A percentile compares a stretch with the other conserved stretches of the same genome.
These are phyloP conservation scores for Ophiocordyceps unilateralis DNA, from an alignment of 2,329 filamentous ascomycete species.

Conservation along the genomic window DNA sequence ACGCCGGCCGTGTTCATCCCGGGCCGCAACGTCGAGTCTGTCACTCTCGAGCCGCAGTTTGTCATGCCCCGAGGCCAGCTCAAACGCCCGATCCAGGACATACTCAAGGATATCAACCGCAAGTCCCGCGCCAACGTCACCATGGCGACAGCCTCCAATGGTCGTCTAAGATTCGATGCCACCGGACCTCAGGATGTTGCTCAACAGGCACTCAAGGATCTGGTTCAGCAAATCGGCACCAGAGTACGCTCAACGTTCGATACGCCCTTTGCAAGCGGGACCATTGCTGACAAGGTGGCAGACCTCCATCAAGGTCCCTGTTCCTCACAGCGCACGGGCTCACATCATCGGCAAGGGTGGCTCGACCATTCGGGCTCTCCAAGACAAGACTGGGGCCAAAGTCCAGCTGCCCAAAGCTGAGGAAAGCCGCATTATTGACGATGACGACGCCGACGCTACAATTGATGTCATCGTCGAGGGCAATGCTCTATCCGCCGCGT, in stretches of 20 bases:
- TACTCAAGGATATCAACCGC: conserved; percentile 82
- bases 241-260: conserved; percentile 38
- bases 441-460: conserved; percentile 62
- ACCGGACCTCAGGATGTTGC: conserved; percentile 71
- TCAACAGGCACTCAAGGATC: conserved; percentile 74
- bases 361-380: conserved; percentile 74
- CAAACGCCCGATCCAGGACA: conserved; percentile 70
- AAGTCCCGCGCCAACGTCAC: conserved; percentile 76
- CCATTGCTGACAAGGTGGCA: conserved; percentile 8
- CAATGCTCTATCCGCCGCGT: conserved; percentile 71
- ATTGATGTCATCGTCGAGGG: conserved; percentile 84
- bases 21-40: conserved; percentile 63
- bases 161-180: conserved; percentile 65
- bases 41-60: conserved; percentile 57
- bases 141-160: conserved; percentile 55
- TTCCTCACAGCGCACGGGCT: conserved; percentile 68
- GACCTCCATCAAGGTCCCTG: conserved; percentile 52
- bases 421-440: conserved; percentile 33
- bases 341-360: conserved; percentile 91
- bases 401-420: conserved; percentile 80
- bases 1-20: conserved; percentile 51
- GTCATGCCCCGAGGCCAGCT: conserved; percentile 61
- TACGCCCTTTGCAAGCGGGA: not conserved
- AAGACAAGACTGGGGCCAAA: conserved; percentile 74
- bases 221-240: conserved; percentile 72